These are phyloP conservation scores for Phytophthora crassamura DNA, from an alignment of 352 stramenopile species.

Conservation along the genomic window DNA sequence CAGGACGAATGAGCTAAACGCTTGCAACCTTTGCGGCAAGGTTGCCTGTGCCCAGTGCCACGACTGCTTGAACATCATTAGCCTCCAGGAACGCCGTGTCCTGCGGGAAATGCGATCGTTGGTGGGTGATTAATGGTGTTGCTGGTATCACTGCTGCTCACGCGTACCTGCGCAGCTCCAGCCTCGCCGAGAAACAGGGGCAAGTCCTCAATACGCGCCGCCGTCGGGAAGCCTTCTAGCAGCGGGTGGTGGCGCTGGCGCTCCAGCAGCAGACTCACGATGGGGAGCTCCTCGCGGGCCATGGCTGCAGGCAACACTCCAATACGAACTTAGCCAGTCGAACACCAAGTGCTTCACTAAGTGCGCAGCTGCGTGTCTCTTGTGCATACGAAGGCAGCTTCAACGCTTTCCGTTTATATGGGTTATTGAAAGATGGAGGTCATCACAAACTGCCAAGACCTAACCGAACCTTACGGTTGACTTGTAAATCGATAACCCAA, in stretches of 20 bases:
- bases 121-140: slow-evolving; percentile 2
- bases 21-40: slow-evolving; percentile 50
- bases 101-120: slow-evolving; percentile 17
- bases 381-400: no score
- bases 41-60: slow-evolving; percentile 69
- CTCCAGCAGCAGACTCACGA: slow-evolving; percentile 44
- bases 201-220: slow-evolving; percentile 52
- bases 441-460: no score
- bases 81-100: slow-evolving; percentile 49
- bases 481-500: no score
- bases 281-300: slow-evolving; percentile 14
- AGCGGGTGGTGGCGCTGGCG: slow-evolving; percentile 58
- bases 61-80: slow-evolving; percentile 53
- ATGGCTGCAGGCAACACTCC: slow-evolving; percentile 3
- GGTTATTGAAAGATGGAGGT: no score
- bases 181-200: slow-evolving; percentile 70
- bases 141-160: neutral
- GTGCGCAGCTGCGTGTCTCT: neutral
- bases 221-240: slow-evolving; percentile 49
- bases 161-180: slow-evolving; percentile 50
- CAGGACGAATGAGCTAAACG: neutral
- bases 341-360: slow-evolving; percentile 4
- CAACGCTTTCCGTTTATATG: no score
- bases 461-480: no score
- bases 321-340: slow-evolving; percentile 10